Evolutionary conservation across 495 filamentous ascomycete species (phyloP).

Genomic region (Penicillium bovifimosum): DNA sequence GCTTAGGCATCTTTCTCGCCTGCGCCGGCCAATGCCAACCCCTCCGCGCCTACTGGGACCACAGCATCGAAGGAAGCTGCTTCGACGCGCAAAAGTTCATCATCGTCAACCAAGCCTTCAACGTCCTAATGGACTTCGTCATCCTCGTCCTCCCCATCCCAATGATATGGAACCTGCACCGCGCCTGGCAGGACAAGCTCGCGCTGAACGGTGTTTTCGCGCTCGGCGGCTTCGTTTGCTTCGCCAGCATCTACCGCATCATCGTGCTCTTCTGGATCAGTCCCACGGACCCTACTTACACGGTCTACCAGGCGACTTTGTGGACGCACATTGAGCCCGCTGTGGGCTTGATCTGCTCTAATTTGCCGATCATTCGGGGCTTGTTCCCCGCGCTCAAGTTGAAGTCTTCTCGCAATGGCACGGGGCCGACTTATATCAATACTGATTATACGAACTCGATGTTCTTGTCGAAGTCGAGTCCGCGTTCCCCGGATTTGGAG

Average conservation of each 20-base stretch:
- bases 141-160: slow-evolving; percentile 38
- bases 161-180: slow-evolving; percentile 43
- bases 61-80: slow-evolving; percentile 30
- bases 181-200: slow-evolving; percentile 40
- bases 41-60: slow-evolving; percentile 38
- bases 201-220: slow-evolving; percentile 45
- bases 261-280: slow-evolving; percentile 53
- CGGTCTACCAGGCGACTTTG: slow-evolving; percentile 45
- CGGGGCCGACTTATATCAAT: slow-evolving; percentile 24
- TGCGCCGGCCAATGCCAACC: slow-evolving; percentile 42
- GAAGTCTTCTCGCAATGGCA: slow-evolving; percentile 20
- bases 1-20: slow-evolving; percentile 31
- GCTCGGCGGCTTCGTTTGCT: slow-evolving; percentile 45
- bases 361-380: slow-evolving; percentile 52
- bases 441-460: slow-evolving; percentile 27
- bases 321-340: slow-evolving; percentile 57
- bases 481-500: slow-evolving; percentile 24
- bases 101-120: slow-evolving; percentile 42
- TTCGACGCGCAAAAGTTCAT: slow-evolving; percentile 34
- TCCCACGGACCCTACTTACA: slow-evolving; percentile 40
- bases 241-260: slow-evolving; percentile 46
- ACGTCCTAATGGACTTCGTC: slow-evolving; percentile 40
- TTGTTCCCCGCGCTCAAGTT: slow-evolving; percentile 40
- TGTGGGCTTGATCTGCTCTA: slow-evolving; percentile 52
- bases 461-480: slow-evolving; percentile 22